Conservation (phyloP, 257 asterid genomes). For the Salvia miltiorrhiza region DNA sequence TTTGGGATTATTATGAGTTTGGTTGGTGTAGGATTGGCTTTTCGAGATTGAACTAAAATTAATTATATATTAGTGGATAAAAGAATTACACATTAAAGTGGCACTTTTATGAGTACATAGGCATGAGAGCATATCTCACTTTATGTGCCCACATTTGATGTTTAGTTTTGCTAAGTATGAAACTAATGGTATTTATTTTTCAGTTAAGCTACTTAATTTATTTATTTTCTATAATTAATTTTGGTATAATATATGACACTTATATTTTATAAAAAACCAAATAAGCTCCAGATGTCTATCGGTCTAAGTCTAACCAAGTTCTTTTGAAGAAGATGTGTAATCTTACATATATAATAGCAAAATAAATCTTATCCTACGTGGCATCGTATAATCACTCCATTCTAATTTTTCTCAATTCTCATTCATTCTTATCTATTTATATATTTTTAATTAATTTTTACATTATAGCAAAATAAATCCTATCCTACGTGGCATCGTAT, state of each 20-base stretch:
- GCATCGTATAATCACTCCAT: too few relatives aligned
- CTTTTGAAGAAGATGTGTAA: neutral
- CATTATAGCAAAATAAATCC: too few relatives aligned
- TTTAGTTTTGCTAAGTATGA: neutral
- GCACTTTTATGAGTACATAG: neutral
- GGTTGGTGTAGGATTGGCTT: neutral
- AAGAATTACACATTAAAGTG: neutral
- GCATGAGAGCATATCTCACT: conserved; percentile 1
- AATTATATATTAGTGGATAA: neutral
- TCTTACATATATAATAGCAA: too few relatives aligned
- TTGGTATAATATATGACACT: neutral
- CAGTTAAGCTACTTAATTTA: neutral
- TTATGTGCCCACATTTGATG: conserved; percentile 6
- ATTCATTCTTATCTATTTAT: too few relatives aligned
- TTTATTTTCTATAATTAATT: neutral
- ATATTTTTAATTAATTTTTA: too few relatives aligned
- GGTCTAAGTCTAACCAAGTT: neutral
- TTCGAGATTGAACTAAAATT: neutral
- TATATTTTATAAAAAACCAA: neutral
- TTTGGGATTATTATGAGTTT: conserved; percentile 1
- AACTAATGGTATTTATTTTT: neutral
- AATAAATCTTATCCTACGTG: too few relatives aligned
- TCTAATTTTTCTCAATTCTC: too few relatives aligned
- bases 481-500: too few relatives aligned
- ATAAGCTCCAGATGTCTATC: too few relatives aligned